Percentiles rank a stretch among this genome's conserved stretches.
phyloP scores from a whole-genome alignment of 2,329 filamentous ascomycete species.

The Sporothrix brasiliensis region DNA sequence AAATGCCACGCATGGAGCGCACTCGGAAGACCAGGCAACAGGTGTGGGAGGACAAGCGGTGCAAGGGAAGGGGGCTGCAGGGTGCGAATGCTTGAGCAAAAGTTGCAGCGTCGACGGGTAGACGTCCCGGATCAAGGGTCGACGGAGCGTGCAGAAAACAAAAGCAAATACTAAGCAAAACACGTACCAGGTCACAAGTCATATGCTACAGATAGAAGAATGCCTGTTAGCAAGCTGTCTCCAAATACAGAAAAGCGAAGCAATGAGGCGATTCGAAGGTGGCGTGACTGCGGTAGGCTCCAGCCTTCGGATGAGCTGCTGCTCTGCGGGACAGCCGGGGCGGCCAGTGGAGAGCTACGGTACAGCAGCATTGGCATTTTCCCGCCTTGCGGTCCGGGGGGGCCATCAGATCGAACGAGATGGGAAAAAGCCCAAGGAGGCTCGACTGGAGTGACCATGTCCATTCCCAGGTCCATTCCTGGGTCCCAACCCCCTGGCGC shows the following conservation, averaged over 20 bases:
- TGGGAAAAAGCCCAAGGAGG: background rate
- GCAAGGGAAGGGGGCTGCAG: conserved; percentile 22
- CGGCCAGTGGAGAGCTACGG: conserved; percentile 1
- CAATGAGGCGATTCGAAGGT: background rate
- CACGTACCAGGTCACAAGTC: conserved; percentile 86
- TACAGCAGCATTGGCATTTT: conserved; percentile 21
- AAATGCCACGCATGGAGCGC: conserved; percentile 33
- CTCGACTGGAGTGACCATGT: background rate
- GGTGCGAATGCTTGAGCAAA: conserved; percentile 15
- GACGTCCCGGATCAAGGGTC: conserved; percentile 1
- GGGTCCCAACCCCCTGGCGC: background rate
- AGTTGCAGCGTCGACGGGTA: background rate
- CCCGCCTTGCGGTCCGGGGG: background rate
- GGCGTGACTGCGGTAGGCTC: background rate
- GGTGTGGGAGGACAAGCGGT: conserved; percentile 34
- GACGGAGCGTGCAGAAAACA: background rate
- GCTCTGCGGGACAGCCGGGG: background rate
- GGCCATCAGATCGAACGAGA: background rate
- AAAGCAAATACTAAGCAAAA: conserved; percentile 36
- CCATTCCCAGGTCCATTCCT: background rate
- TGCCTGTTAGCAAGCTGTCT: conserved; percentile 27
- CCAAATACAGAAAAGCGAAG: conserved; percentile 31
- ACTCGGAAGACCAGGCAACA: background rate
- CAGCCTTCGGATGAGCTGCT: background rate
- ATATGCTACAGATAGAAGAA: conserved; percentile 67